Conservation (phyloP, 2,329 filamentous ascomycete genomes). For the Penicillium sp. region DNA sequence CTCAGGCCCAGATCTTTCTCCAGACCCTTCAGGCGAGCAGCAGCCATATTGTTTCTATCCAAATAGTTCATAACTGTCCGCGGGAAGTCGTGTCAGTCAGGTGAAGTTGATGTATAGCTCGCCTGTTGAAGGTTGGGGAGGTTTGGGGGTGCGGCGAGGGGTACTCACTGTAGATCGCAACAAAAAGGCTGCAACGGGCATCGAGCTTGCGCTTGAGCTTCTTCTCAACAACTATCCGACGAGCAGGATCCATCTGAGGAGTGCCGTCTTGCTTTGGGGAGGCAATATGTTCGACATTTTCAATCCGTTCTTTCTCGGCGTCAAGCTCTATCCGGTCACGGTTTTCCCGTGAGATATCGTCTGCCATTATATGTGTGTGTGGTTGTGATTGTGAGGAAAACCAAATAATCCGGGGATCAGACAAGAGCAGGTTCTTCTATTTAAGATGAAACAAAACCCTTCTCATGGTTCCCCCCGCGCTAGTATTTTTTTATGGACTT, state of each 20-base stretch:
- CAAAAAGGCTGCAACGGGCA: slow-evolving; percentile 28
- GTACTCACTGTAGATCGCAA: slow-evolving; percentile 24
- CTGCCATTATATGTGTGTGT: slow-evolving; percentile 18
- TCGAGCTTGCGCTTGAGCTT: slow-evolving; percentile 30
- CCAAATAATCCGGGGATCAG: not conserved
- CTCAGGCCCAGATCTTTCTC: slow-evolving; percentile 39
- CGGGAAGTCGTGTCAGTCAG: not conserved
- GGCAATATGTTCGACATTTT: slow-evolving; percentile 23
- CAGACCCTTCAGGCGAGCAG: slow-evolving; percentile 42
- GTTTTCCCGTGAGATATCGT: slow-evolving; percentile 21
- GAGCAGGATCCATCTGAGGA: slow-evolving; percentile 24
- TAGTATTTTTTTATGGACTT: slow-evolving; percentile 3
- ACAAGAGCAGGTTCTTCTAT: not conserved
- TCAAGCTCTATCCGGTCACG: slow-evolving; percentile 17
- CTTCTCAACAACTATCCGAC: slow-evolving; percentile 27
- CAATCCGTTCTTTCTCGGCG: slow-evolving; percentile 19
- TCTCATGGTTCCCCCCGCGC: slow-evolving; percentile 7
- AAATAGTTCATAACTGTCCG: slow-evolving; percentile 36
- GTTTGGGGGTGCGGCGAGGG: not conserved
- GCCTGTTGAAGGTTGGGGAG: not conserved
- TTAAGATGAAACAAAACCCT: not conserved
- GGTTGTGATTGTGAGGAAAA: not conserved
- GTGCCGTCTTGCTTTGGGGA: slow-evolving; percentile 5
- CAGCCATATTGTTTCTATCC: slow-evolving; percentile 45
- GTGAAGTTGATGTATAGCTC: not conserved